Base-by-base conservation (phyloP, 2,329 filamentous ascomycete species). In the Paracorniculantispora psalliotae region DNA sequence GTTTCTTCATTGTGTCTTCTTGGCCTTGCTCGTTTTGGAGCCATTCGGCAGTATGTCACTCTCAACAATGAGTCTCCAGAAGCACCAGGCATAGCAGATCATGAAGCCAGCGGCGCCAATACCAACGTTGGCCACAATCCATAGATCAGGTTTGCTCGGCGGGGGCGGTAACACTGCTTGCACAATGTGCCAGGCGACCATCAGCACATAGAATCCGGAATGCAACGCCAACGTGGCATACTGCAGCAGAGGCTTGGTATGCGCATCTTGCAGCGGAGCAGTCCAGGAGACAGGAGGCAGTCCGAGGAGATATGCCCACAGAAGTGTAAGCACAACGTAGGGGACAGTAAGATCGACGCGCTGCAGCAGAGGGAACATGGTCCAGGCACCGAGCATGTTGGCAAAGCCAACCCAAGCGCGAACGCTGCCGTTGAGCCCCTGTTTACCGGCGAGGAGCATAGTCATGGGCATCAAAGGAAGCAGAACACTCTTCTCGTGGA, bases 401-500 rank as follows among this genome's bases (percentile, higher is more conserved):
- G 92, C 92, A 69, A 96, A 96, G n/a, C 92, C 92, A 4, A 97
- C 88, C 94, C 94, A 99, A 2, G 91, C 87, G 51, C 94, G 84
- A 19, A 84, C 85, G 56, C 88, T 86, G 61, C 89, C 89, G 61
- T 85, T 85, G 52, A 99, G 76, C 0, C 93, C 93, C 51, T 90
- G 84, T 62, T 87, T 84, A 17, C 89, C 87, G 17, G 90, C 89
- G 41, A 99, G 80, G 5, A 97, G 80, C 7, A 97, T 75, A 0
- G 92, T 97, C 90, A 96, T 96, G 0, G 94, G 94, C 71, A 97
- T 84, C 49, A 99, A 79, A 1, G 94, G 96, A 2, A 99, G 82
- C 5, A 99, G 79, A 0, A 96, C 91, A 64, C 92, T 97, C 81
- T 99, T 99, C 76, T 99, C 94, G 68, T 99, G 94, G 0, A 99